phyloP scores from a whole-genome alignment of 176 grass and related monocot genomes.

The Alopecurus myosuroides region DNA sequence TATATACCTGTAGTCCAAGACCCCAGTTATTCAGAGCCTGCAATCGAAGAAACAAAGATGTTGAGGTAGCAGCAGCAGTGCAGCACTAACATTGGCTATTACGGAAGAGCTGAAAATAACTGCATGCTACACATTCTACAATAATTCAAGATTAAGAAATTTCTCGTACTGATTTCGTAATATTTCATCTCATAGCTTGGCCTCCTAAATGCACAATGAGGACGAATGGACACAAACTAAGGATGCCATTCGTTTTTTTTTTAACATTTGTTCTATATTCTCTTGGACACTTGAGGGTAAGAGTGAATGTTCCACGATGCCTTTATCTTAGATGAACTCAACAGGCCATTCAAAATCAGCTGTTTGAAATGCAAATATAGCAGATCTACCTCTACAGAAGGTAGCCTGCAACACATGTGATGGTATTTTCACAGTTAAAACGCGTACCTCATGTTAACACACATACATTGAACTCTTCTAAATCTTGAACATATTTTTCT shows the following conservation, averaged over 20 bases:
- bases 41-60: slow-evolving; percentile 16
- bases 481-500: background rate
- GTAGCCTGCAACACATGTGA: background rate
- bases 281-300: slow-evolving; percentile 1
- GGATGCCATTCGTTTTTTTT: background rate
- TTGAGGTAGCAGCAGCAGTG: slow-evolving; percentile 18
- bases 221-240: background rate
- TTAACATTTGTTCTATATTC: background rate
- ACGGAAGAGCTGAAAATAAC: background rate
- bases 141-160: slow-evolving; percentile 5
- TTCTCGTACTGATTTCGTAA: background rate
- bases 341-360: background rate
- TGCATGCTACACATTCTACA: background rate
- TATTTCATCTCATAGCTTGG: slow-evolving; percentile 9
- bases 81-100: slow-evolving; percentile 1
- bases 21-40: slow-evolving; percentile 99
- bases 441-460: background rate
- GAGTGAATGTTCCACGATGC: background rate
- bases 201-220: background rate
- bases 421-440: slow-evolving; percentile 4
- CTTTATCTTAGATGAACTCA: background rate
- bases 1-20: slow-evolving; percentile 88
- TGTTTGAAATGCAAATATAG: background rate
- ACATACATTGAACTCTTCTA: background rate
- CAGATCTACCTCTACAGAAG: background rate